Evolutionary conservation across 768 basidiomycete species (phyloP), one percentile per base, ranked within the genome.

Genomic region (Symmetrospora coprosmae): DNA sequence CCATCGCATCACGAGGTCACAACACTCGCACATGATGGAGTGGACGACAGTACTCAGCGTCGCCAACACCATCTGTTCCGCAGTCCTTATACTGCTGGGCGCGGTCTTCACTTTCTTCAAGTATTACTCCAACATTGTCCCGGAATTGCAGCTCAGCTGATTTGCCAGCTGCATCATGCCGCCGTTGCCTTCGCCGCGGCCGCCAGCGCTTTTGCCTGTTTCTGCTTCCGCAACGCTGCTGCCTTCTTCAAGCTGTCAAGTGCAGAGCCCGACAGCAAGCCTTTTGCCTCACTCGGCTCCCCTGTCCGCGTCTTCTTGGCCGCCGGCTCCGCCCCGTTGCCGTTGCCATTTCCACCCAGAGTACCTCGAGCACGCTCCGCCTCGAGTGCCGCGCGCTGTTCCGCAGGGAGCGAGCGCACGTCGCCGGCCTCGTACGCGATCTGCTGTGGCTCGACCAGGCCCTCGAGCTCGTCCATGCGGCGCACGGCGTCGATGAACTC

Each of bases 231-330:
- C 65, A 97, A 82, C 72, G 89, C 84, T 7, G 90, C 83, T 70
- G 94, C 89, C 69, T 87, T 91, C 71, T 83, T 86, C 49, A 99
- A 73, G 46, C 89, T 85, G 67, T 92, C 87, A 25, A 97, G 71
- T 11, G 92, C 86, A 67, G 92, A 89, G 4, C 81, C 78, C 59
- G 77, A 87, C 34, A 99, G 75, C 38, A 99, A 72, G 0, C 88
- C 84, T 28, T 68, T 61, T 34, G 66, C 41, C 40, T 48, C 39
- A 7, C 33, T 39, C 47, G 53, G 14, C n/a, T 8, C 43, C 46
- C 23, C 52, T 33, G 17, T 63, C 50, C 25, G 41, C 16, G 43
- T 50, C 41, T 28, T 68, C 68, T 39, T 71, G 72, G 46, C 73
- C 74, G 38, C 72, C 72, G 61, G 71, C 68, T 69, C 70, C 38